Evolutionary conservation across 225 moss, liverwort and hornwort species (phyloP), one percentile per base, ranked within the genome.

Genomic region (Pseudoscleropodium purum): DNA sequence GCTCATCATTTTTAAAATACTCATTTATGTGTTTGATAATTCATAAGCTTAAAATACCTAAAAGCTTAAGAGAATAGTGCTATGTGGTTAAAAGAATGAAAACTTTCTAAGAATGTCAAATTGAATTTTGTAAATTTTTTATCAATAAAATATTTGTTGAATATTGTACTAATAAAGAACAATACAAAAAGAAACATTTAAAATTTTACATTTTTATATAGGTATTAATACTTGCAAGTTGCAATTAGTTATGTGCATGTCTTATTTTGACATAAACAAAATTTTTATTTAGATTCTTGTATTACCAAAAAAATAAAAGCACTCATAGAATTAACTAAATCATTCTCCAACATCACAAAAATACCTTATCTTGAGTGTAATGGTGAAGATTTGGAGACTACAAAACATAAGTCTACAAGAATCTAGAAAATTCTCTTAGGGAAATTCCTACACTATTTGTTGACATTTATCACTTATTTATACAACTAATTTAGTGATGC

Each of bases 401-500:
- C 13, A 25, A 14, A 39, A 14, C 2, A 5, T 13, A 24, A 47
- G 47, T 47, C 14, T 52, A 52, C 52, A 52, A 52, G 52, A 52
- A 5, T 70, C 4, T 7, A n/a, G 13, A 25, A 13, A 70, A 13
- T 39, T 70, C 20, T 37, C 37, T 13, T 39, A 70, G 0, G 8
- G 4, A 25, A 70, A 14, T 14, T 7, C 2, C 4, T 10, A 25
- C 8, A 14, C 4, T 24, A 14, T 39, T 69, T 69, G 39, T n/a
- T 69, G n/a, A 21, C 6, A 36, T 24, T n/a, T 69, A 24, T n/a
- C 23, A 24, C 13, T n/a, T 11, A 69, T n/a, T 69, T n/a, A 24
- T 4, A 24, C 6, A 6, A n/a, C 4, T 13, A n/a, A 4, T n/a
- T n/a, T 1, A 4, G 1, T 39, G 5, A 69, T n/a, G 4, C 8